A percentile compares a stretch with the other conserved stretches of the same genome.
Conservation (phyloP, 306 rosid species). For the cucumber (Cucumis sativus) region DNA sequence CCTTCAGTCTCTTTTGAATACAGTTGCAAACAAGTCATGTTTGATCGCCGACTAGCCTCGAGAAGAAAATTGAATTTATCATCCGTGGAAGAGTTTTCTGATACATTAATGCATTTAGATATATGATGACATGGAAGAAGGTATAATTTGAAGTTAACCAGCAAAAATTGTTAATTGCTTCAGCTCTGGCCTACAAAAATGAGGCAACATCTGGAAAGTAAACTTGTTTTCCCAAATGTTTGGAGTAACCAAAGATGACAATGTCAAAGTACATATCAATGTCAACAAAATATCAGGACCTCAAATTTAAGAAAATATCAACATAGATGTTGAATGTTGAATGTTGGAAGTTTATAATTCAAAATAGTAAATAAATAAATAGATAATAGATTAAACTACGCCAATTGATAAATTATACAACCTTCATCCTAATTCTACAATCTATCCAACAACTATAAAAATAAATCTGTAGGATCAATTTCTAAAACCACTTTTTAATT, state of each 20-base stretch:
- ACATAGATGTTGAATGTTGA: not conserved
- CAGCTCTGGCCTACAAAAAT: not conserved
- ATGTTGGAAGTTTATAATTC: not conserved
- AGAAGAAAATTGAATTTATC: conserved; percentile 66
- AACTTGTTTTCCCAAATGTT: not conserved
- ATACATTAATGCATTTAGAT: conserved; percentile 35
- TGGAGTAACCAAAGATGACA: not conserved
- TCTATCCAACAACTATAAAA: not conserved
- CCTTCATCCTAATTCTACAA: not conserved
- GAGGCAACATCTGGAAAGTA: not conserved
- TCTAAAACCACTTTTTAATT: not conserved
- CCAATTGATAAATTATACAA: not conserved
- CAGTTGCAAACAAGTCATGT: conserved; percentile 63
- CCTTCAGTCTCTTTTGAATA: conserved; percentile 62
- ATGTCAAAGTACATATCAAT: not conserved
- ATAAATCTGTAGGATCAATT: not conserved
- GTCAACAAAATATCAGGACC: not conserved
- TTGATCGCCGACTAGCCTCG: conserved; percentile 92
- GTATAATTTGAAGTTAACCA: not conserved
- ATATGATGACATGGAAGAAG: conserved; percentile 7
- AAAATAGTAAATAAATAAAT: not conserved
- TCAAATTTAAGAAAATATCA: not conserved
- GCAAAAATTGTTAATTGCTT: not conserved
- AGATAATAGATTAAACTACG: not conserved
- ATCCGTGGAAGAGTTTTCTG: conserved; percentile 66